Evolutionary conservation across 768 basidiomycete genomes (phyloP), one percentile per base, ranked within the genome.

Genomic region (Russula sp.): DNA sequence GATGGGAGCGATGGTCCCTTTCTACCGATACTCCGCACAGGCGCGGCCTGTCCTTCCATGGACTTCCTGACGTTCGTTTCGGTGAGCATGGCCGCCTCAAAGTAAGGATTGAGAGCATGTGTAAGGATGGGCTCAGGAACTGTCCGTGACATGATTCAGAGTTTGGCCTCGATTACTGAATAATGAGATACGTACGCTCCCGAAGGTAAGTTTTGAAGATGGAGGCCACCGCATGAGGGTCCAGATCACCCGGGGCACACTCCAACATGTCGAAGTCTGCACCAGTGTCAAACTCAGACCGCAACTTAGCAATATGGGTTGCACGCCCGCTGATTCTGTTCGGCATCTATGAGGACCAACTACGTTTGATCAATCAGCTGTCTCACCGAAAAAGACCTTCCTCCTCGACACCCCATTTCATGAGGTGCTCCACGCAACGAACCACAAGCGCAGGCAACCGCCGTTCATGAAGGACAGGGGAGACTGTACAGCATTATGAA

Each of bases 201-300:
- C 95, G 87, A 46, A 98, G 77, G 72, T 85, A 98, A 1, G 91
- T 87, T 73, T 96, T 97, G 76, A 96, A 97, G 35, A 96, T 77
- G 29, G 91, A 90, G 20, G 94, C 86, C 7, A 98, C 94, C 1
- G 93, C 91, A 72, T 98, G 93, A 50, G 95, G 95, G 70, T 98
- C 95, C 39, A 98, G 75, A 69, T 98, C 93, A 8, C 88, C 84
- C 29, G 93, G 93, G 53, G 81, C 81, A 65, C 86, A 88, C 64
- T 83, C 82, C 43, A 79, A 74, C 75, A 98, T 82, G 69, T 93
- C 87, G 68, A 87, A 92, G 74, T 98, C 95, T 55, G 87, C 88
- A 60, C 93, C 91, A 25, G 83, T 82, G 72, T 95, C 93, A 69
- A 95, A 96, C 70, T 93, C 91, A 20, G 79, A 75, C 35, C 88